Base-by-base conservation (phyloP, 2,329 filamentous ascomycete species). In the Calonectria pteridis region DNA sequence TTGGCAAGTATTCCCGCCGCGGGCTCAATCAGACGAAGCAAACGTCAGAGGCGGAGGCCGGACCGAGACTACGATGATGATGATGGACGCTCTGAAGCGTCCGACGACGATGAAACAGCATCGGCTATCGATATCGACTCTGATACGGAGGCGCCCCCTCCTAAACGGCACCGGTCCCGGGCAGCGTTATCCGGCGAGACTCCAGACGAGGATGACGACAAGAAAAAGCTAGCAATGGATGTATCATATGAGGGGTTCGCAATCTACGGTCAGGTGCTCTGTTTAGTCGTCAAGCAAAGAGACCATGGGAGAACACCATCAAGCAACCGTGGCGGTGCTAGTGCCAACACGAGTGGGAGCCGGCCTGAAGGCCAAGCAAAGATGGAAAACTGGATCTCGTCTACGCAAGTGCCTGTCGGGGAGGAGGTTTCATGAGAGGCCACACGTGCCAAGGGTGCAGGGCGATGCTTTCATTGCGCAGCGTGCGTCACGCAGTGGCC, bases 221-320 rank as follows among this genome's bases (percentile, higher is more conserved):
- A 98, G 86, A 98, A 99, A 87, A 98, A 98, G 84, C 86, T 98
- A 79, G 91, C 90, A 26, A 91, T 98, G 87, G 93, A 94, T 75
- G 97, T 96, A 31, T 93, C 92, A 18, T 99, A 98, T 85, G 95
- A 98, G 81, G 96, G 97, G 11, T 98, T 98, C 85, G 94, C 94
- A 79, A 98, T 99, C 81, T 98, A 98, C 85, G 95, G 97, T 14
- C 94, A 95, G 78, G 95, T 98, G 59, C 88, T 99, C 31, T 98
- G 96, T 84, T 89, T 99, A 72, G 94, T 99, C 11, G 93, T 99
- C 81, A 93, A 92, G 84, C 94, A 93, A 82, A 92, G 93, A 74
- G 93, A 92, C 76, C 89, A 79, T 88, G 87, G 84, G 77, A 89
- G 85, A 77, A 83, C 84, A 59, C 84, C 80, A 71, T 75, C 82